Conservation (phyloP, 805 yeast species). For the Saccharomycopsis sp. region DNA sequence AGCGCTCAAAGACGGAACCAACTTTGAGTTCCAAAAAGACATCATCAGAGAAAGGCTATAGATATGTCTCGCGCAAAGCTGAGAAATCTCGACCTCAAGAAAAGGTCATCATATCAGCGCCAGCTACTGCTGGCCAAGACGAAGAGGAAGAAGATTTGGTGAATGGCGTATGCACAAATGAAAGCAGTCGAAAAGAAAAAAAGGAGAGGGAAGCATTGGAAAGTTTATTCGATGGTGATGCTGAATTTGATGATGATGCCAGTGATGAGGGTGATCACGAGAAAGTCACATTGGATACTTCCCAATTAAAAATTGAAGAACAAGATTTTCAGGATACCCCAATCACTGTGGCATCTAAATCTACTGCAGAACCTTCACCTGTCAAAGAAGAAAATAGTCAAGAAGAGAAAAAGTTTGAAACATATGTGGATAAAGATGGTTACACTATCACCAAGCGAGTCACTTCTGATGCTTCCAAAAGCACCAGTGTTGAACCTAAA, state of each 20-base stretch:
- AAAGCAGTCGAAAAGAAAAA: constrained; percentile 1
- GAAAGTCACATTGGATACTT: constrained; percentile 1
- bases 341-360: constrained; percentile 8
- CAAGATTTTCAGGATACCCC: constrained; percentile 12
- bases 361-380: constrained; percentile 7
- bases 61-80: constrained; percentile 12
- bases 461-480: no score
- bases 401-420: constrained; percentile 20
- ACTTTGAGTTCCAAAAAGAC: no score
- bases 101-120: constrained; percentile 18
- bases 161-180: not conserved
- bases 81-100: constrained; percentile 7
- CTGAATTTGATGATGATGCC: constrained; percentile 8
- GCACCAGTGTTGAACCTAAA: no score
- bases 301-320: constrained; percentile 3
- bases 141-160: constrained; percentile 9
- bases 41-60: constrained; percentile 1
- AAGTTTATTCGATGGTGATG: constrained; percentile 20
- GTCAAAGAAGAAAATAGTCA: constrained; percentile 17
- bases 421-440: constrained; percentile 42
- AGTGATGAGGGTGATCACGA: constrained; percentile 4
- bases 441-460: constrained; percentile 36
- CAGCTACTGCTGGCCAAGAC: constrained; percentile 4
- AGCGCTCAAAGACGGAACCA: no score
- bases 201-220: constrained; percentile 13